Evolutionary conservation across 2,329 filamentous ascomycete species (phyloP).

Genomic region (Exophiala aquamarina): DNA sequence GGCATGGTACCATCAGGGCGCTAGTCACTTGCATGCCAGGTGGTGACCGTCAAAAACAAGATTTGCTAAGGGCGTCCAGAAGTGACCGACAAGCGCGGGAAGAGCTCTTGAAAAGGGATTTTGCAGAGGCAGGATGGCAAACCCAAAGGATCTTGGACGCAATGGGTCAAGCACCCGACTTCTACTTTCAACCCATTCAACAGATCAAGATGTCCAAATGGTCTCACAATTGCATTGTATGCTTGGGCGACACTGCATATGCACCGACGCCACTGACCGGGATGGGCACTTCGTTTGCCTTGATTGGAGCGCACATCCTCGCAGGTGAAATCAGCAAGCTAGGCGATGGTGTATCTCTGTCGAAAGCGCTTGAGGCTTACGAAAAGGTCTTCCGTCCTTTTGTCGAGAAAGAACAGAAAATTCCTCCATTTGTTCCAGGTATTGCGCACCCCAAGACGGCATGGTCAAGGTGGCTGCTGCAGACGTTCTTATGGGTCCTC

Average conservation of each 20-base stretch:
- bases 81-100: conserved; percentile 23
- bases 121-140: conserved; percentile 22
- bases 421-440: conserved; percentile 1
- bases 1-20: conserved; percentile 15
- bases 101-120: conserved; percentile 21
- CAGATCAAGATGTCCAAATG: conserved; percentile 26
- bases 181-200: conserved; percentile 24
- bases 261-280: conserved; percentile 19
- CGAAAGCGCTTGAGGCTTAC: conserved; percentile 14
- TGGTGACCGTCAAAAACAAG: conserved; percentile 16
- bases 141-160: conserved; percentile 15
- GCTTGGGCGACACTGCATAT: conserved; percentile 25
- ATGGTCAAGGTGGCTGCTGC: no score
- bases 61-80: background rate
- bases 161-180: conserved; percentile 23
- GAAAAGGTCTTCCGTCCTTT: conserved; percentile 15
- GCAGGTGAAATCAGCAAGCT: conserved; percentile 9
- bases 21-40: conserved; percentile 22
- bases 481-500: no score
- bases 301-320: conserved; percentile 17
- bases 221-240: conserved; percentile 23
- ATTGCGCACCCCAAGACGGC: no score
- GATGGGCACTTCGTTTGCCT: conserved; percentile 14
- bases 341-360: conserved; percentile 3
- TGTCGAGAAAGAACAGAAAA: conserved; percentile 19